Evolutionary conservation across 768 basidiomycete genomes (phyloP).

Genomic region (Tricholoma sp.): DNA sequence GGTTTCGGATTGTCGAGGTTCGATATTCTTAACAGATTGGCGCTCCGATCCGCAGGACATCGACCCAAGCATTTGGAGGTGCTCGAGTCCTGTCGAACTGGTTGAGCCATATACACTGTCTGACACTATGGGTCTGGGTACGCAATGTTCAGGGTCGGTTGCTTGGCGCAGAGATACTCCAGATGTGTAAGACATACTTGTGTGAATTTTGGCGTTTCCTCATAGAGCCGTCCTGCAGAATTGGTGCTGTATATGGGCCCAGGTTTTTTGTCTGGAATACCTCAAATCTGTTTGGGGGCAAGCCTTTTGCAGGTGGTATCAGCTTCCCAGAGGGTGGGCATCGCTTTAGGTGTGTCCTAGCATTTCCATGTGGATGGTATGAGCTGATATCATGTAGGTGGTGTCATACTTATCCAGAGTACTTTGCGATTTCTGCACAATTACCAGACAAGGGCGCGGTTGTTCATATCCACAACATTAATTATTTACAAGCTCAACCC

Average conservation of each 20-base stretch:
- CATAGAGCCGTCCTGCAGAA: conserved; percentile 32
- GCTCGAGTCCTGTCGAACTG: conserved; percentile 65
- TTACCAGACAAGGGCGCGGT: conserved; percentile 57
- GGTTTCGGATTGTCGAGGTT: conserved; percentile 70
- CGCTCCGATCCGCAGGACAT: conserved; percentile 59
- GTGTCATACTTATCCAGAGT: conserved; percentile 71
- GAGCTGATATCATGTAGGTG: conserved; percentile 41
- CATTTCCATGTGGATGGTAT: background rate
- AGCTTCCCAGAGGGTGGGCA: conserved; percentile 66
- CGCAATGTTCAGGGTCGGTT: conserved; percentile 51
- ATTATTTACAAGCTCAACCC: conserved; percentile 61
- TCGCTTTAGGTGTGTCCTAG: conserved; percentile 53
- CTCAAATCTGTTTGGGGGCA: conserved; percentile 65
- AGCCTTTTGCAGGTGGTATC: conserved; percentile 56
- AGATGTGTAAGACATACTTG: conserved; percentile 54
- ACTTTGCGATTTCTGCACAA: conserved; percentile 71
- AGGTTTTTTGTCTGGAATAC: conserved; percentile 77
- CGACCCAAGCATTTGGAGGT: conserved; percentile 52
- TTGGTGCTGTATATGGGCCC: conserved; percentile 73
- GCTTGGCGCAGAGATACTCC: conserved; percentile 68
- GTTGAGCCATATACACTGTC: conserved; percentile 64
- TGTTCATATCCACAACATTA: conserved; percentile 65
- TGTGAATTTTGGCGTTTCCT: background rate
- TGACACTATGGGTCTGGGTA: conserved; percentile 40
- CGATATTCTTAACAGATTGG: conserved; percentile 80